Base-by-base conservation (phyloP, 164 flowering plant species). In the Cinnamomum micranthum region DNA sequence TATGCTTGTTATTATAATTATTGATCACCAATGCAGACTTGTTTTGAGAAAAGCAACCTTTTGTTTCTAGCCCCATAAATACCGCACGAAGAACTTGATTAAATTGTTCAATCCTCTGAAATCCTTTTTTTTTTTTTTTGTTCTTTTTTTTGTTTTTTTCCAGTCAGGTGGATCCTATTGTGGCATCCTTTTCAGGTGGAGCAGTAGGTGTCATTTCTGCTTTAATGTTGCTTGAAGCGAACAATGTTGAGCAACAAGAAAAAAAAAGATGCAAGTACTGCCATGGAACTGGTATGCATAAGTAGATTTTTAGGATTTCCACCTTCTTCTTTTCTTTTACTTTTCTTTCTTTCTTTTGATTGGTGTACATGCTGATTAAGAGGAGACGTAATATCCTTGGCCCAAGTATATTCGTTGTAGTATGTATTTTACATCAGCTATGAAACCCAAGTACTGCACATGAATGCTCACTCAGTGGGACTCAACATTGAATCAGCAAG, bases 161-260 rank as follows among this genome's bases (percentile, higher is more conserved):
- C 88, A 95, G 97, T 80, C 95, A 91, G 88, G 98, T 92, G 58
- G 98, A 95, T 74, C 98, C 98, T 35, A 95, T 92, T 23, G 98
- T 95, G 74, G 97, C 97, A 69, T 94, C 98, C 63, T 94, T 94
- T 77, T 88, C 98, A 11, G 96, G 97, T 63, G 98, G 98, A 35
- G 97, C 97, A 13, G 98, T 95, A 19, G 97, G 98, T 76, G 98
- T 92, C 33, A 89, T 94, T 80, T 91, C 97, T 22, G 91, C 94
- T 50, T 80, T 93, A 84, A 93, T 93, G 98, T 70, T 94, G 77
- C 84, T 92, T 72, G 98, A 94, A 84, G 91, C 73, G 59, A 94
- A 91, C 84, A 92, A 94, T 76, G 97, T 92, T 51, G 84, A 88
- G 81, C 93, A 91, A 75, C 98, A 92, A 80, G 94, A 92, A 85